A percentile compares a stretch with the other conserved stretches of the same genome.
Evolutionary conservation across 768 basidiomycete species (phyloP).

Genomic region (Collybia sp.): DNA sequence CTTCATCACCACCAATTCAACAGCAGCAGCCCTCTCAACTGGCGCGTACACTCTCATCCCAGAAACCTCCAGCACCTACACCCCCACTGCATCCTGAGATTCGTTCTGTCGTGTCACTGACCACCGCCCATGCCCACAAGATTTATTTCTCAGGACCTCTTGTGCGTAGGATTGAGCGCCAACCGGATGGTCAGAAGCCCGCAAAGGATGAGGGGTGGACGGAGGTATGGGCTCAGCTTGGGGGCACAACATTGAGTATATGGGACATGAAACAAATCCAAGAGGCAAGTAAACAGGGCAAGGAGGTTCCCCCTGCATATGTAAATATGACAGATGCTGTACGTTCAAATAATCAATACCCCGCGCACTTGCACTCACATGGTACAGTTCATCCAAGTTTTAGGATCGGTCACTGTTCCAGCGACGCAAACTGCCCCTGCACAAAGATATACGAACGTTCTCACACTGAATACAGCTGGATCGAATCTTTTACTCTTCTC

Average conservation of each 20-base stretch:
- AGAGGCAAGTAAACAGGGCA: slow-evolving; percentile 74
- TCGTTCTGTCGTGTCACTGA: slow-evolving; percentile 71
- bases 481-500: slow-evolving; percentile 87
- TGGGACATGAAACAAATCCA: slow-evolving; percentile 92
- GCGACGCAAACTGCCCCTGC: slow-evolving; percentile 42
- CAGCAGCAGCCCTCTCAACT: slow-evolving; percentile 15
- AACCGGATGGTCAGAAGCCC: slow-evolving; percentile 67
- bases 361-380: slow-evolving; percentile 7
- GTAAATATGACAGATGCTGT: slow-evolving; percentile 88
- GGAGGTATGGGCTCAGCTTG: slow-evolving; percentile 86
- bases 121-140: slow-evolving; percentile 75
- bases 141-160: slow-evolving; percentile 86
- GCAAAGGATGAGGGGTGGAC: slow-evolving; percentile 75
- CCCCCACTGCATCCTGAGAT: slow-evolving; percentile 73
- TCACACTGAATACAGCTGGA: slow-evolving; percentile 93
- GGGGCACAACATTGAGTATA: slow-evolving; percentile 83
- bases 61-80: slow-evolving; percentile 23
- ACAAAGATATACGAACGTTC: slow-evolving; percentile 68
- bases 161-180: slow-evolving; percentile 70
- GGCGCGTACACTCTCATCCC: slow-evolving; percentile 8
- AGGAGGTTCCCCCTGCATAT: slow-evolving; percentile 82
- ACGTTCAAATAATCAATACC: slow-evolving; percentile 6
- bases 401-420: slow-evolving; percentile 69
- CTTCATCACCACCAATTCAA: slow-evolving; percentile 6
- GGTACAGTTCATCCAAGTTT: slow-evolving; percentile 69